phyloP scores from a whole-genome alignment of 257 asterid genomes.

The Linaria vulgaris region DNA sequence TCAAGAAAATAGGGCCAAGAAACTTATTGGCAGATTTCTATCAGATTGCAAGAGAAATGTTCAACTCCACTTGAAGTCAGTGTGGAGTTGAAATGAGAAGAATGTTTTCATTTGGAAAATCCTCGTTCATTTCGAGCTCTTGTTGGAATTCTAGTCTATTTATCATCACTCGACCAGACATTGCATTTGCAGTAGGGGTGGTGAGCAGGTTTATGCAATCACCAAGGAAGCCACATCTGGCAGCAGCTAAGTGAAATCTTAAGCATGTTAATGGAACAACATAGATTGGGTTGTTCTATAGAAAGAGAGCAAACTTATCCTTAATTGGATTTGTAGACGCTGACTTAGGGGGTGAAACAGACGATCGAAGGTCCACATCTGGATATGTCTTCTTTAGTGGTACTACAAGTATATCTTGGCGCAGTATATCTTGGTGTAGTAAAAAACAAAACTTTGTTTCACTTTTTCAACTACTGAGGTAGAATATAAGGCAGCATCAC shows the following conservation, averaged over 20 bases:
- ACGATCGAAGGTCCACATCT: slow-evolving; percentile 14
- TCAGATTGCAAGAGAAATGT: neutral
- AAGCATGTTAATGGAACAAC: neutral
- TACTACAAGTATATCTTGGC: slow-evolving; percentile 19
- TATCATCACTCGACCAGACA: slow-evolving; percentile 18
- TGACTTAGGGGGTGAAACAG: slow-evolving; percentile 20
- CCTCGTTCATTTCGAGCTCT: slow-evolving; percentile 15
- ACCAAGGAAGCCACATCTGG: slow-evolving; percentile 8
- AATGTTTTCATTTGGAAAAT: slow-evolving; percentile 2
- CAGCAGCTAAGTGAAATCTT: slow-evolving; percentile 12
- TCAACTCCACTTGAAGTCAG: too few relatives aligned
- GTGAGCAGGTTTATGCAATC: slow-evolving; percentile 13
- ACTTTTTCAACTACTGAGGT: slow-evolving; percentile 12
- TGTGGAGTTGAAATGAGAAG: neutral
- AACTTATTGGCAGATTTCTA: neutral
- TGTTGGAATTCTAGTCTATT: slow-evolving; percentile 18
- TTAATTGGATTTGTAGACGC: neutral
- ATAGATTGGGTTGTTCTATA: neutral
- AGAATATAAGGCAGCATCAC: slow-evolving; percentile 1
- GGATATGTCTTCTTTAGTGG: slow-evolving; percentile 10
- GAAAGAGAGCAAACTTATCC: neutral
- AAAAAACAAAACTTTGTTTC: slow-evolving; percentile 15
- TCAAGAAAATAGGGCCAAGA: slow-evolving; percentile 25
- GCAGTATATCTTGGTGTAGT: slow-evolving; percentile 24
- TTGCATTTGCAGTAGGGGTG: neutral